phyloP scores from a whole-genome alignment of 2,329 filamentous ascomycete genomes.

The Dactylellina leptospora region DNA sequence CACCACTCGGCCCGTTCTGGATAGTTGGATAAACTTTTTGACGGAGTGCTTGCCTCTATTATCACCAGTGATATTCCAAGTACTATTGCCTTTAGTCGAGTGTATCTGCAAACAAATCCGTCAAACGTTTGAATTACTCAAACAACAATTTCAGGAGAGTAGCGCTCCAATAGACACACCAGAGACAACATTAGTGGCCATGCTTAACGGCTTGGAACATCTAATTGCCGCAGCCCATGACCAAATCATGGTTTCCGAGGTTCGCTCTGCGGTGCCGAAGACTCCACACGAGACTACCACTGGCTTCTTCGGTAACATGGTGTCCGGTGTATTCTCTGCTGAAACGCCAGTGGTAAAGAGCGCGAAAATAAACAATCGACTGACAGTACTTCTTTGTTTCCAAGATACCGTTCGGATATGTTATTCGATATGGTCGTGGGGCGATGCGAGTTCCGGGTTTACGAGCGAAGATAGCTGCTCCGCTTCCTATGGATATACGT shows the following conservation, averaged over 20 bases:
- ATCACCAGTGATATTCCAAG: slow-evolving; percentile 83
- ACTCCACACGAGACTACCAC: slow-evolving; percentile 83
- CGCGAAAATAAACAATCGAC: slow-evolving; percentile 86
- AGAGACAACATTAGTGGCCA: slow-evolving; percentile 79
- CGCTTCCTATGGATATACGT: slow-evolving; percentile 90
- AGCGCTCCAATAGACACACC: slow-evolving; percentile 64
- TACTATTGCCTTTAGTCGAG: slow-evolving; percentile 88
- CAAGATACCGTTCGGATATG: slow-evolving; percentile 94
- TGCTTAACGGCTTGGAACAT: slow-evolving; percentile 92
- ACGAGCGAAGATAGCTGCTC: slow-evolving; percentile 68
- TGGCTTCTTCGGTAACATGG: slow-evolving; percentile 88
- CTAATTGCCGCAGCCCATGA: slow-evolving; percentile 88
- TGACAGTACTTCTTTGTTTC: slow-evolving; percentile 94
- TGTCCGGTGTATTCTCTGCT: slow-evolving; percentile 85
- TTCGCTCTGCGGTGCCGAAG: slow-evolving; percentile 73
- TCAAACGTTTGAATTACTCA: slow-evolving; percentile 75
- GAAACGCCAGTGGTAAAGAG: slow-evolving; percentile 76
- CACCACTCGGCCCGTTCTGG: slow-evolving; percentile 78
- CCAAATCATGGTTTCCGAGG: slow-evolving; percentile 78
- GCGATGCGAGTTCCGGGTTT: slow-evolving; percentile 64
- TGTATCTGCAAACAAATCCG: slow-evolving; percentile 83
- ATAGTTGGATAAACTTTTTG: slow-evolving; percentile 90
- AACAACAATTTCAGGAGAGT: slow-evolving; percentile 68
- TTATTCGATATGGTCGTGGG: slow-evolving; percentile 96
- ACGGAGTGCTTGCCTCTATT: slow-evolving; percentile 85